Conservation (phyloP, 2,329 filamentous ascomycete genomes). For the Aspergillus sp. region DNA sequence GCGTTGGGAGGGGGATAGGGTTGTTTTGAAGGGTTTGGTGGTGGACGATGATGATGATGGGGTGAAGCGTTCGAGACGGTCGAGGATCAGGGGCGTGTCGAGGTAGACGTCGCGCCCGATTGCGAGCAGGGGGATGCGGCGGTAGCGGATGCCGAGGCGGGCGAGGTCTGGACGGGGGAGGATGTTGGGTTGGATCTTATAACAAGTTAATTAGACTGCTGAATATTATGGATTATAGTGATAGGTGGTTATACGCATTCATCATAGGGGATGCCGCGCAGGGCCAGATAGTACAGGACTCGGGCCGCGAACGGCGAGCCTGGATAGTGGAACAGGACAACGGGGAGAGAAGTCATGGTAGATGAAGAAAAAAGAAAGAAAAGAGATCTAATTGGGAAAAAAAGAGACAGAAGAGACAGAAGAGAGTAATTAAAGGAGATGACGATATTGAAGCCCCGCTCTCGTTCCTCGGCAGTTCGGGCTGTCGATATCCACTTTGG, state of each 20-base stretch:
- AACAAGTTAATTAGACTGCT: no score
- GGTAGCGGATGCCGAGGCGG: conserved; percentile 3
- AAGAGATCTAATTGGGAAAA: no score
- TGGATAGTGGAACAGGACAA: conserved; percentile 6
- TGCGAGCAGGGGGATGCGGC: conserved; percentile 4
- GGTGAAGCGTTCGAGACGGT: not conserved
- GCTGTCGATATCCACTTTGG: no score
- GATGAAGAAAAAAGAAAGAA: no score
- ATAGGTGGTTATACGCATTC: not conserved
- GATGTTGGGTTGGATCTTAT: conserved; percentile 2
- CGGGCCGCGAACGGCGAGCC: not conserved
- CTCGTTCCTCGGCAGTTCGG: no score
- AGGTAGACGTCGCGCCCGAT: conserved; percentile 8
- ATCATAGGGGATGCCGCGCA: conserved; percentile 8
- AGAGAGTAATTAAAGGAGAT: no score
- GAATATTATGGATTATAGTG: not conserved
- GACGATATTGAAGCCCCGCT: no score
- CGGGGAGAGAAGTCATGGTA: not conserved
- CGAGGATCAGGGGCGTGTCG: conserved; percentile 6
- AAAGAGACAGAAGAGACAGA: no score
- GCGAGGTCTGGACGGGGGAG: conserved; percentile 4
- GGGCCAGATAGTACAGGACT: conserved; percentile 6
- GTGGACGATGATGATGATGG: no score
- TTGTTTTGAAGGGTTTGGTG: not conserved
- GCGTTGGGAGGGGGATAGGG: not conserved